Conservation (phyloP, 495 filamentous ascomycete genomes). For the Hyaloscypha variabilis region DNA sequence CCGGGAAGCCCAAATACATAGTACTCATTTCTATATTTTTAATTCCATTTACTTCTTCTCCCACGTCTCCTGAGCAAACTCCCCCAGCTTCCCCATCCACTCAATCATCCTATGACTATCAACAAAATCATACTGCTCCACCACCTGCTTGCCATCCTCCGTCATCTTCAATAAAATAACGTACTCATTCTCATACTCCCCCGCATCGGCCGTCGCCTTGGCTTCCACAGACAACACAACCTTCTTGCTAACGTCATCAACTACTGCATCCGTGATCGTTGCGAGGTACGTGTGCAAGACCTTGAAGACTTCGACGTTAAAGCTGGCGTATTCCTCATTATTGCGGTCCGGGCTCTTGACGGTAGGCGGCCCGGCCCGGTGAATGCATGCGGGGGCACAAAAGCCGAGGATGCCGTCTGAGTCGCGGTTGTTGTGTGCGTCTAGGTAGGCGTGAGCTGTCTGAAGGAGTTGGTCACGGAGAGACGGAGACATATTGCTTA, state of each 20-base stretch:
- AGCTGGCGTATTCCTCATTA: slow-evolving; percentile 28
- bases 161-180: slow-evolving; percentile 35
- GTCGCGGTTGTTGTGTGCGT: slow-evolving; percentile 30
- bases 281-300: slow-evolving; percentile 24
- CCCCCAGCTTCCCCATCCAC: slow-evolving; percentile 5
- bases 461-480: slow-evolving; percentile 33
- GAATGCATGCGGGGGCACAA: slow-evolving; percentile 25
- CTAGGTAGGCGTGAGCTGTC: slow-evolving; percentile 27
- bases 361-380: slow-evolving; percentile 22
- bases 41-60: slow-evolving; percentile 10
- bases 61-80: background rate
- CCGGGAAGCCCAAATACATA: too few species aligned
- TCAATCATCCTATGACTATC: slow-evolving; percentile 35
- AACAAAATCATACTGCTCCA: slow-evolving; percentile 34
- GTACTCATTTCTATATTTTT: too few species aligned
- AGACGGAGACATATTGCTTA: background rate
- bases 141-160: slow-evolving; percentile 33
- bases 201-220: slow-evolving; percentile 29
- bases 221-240: slow-evolving; percentile 34
- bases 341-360: slow-evolving; percentile 22
- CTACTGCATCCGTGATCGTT: slow-evolving; percentile 21
- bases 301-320: slow-evolving; percentile 18
- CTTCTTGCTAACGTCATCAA: slow-evolving; percentile 32
- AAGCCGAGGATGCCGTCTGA: slow-evolving; percentile 26
- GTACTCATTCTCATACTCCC: slow-evolving; percentile 39